Evolutionary conservation across 2,329 filamentous ascomycete genomes (phyloP), one percentile per base, ranked within the genome.

Genomic region (Aspergillus viridinutans): DNA sequence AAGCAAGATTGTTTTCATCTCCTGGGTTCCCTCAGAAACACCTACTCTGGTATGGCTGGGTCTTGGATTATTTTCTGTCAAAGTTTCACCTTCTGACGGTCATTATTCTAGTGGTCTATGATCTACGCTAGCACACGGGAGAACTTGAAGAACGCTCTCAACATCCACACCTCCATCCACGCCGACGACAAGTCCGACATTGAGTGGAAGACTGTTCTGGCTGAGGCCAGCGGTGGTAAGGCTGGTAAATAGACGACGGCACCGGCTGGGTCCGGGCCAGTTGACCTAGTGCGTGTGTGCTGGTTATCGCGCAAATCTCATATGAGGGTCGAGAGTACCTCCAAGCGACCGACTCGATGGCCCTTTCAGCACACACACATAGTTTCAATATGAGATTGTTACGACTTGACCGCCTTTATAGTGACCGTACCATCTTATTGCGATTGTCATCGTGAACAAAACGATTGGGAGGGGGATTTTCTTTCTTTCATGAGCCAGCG

Each of bases 1-100:
- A 66, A 78, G 72, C 72, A 81, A 81, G 71, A 80, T 80, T 62
- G 69, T 78, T 56, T 80, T 81, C 72, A 80, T 81, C 64, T 79
- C 76, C 58, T 79, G 76, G 76, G 75, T 77, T 48, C 76, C 76
- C 54, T 64, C 59, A 54, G 72, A 73, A 1, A 69, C 74, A 52
- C 67, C 74, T 51, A 75, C 71, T 53, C 68, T 74, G 60, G 76
- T 78, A 72, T 67, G 74, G 3, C 12, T 25, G 5, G 2, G n/a
- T 43, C 40, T 32, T 53, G 6, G 12, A 20, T 29, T 45, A 14
- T 50, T 8, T 32, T 20, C 20, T 3, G n/a, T 17, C 25, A 54
- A 50, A 14, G 49, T 51, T 49, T 52, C 49, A 51, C 32, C 6
- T 7, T 38, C 60, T 69, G 61, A 71, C 55, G 45, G 9, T 12